Conservation (phyloP, 2,329 filamentous ascomycete species). For the Diplodia sapinea region DNA sequence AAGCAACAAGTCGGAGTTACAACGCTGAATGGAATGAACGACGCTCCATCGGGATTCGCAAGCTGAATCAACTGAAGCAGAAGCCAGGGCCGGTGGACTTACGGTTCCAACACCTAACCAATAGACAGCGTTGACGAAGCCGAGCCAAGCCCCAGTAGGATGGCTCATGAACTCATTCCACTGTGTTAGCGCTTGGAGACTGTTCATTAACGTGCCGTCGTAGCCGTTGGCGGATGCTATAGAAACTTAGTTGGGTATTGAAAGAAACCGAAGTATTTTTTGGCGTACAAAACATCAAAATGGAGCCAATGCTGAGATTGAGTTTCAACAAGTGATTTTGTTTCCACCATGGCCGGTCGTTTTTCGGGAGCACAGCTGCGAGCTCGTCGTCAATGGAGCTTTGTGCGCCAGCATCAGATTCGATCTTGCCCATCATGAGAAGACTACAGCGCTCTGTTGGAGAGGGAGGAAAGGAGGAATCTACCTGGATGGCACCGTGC, state of each 20-base stretch:
- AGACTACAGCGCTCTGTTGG: too few relatives aligned
- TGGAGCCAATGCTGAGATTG: slow-evolving; percentile 17
- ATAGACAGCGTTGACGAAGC: slow-evolving; percentile 38
- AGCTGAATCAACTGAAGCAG: too few relatives aligned
- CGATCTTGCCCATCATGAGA: slow-evolving; percentile 1
- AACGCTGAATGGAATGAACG: too few relatives aligned
- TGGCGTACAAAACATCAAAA: slow-evolving; percentile 16
- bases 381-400: slow-evolving; percentile 15
- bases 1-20: too few relatives aligned
- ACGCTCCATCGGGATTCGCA: too few relatives aligned
- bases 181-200: slow-evolving; percentile 19
- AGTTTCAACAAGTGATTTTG: slow-evolving; percentile 18
- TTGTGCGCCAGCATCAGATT: background rate
- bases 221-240: slow-evolving; percentile 21
- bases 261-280: background rate
- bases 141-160: slow-evolving; percentile 35
- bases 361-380: slow-evolving; percentile 11
- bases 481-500: background rate
- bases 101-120: slow-evolving; percentile 36
- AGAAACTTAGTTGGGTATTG: background rate
- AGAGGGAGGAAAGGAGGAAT: background rate
- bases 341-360: slow-evolving; percentile 13
- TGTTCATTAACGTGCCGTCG: slow-evolving; percentile 27
- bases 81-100: too few relatives aligned
- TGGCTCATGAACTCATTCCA: slow-evolving; percentile 32